Conservation (phyloP, 305 asterid genomes). For the Fraxinus ornus region DNA sequence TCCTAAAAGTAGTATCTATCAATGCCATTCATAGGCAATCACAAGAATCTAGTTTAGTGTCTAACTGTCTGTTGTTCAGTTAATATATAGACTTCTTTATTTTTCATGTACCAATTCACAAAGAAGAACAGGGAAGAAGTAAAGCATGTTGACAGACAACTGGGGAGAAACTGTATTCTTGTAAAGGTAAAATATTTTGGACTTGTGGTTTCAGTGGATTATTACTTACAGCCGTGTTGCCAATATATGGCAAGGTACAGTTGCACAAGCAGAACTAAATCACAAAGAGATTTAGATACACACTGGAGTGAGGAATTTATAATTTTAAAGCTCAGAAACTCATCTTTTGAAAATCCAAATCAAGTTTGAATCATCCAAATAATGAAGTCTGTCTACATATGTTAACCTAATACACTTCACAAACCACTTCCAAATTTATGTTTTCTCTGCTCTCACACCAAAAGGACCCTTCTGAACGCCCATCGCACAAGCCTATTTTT, state of each 20-base stretch:
- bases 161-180: background rate
- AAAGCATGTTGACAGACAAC: background rate
- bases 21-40: background rate
- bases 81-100: background rate
- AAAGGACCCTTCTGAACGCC: background rate
- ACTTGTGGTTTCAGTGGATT: background rate
- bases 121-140: background rate
- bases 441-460: background rate
- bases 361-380: constrained; percentile 11
- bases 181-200: background rate
- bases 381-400: background rate
- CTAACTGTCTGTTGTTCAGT: background rate
- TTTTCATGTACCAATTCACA: background rate
- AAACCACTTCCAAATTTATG: background rate
- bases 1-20: background rate
- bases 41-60: background rate
- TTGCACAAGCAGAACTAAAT: background rate
- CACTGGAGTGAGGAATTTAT: background rate
- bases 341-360: constrained; percentile 20
- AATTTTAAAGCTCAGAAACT: constrained; percentile 1
- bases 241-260: background rate
- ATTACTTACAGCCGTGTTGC: background rate
- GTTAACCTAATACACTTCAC: background rate
- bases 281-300: background rate
- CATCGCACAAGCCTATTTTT: constrained; percentile 10